These are phyloP conservation scores for Meripilus lineatus DNA, from an alignment of 1,284 basidiomycete genomes.

Conservation along the genomic window DNA sequence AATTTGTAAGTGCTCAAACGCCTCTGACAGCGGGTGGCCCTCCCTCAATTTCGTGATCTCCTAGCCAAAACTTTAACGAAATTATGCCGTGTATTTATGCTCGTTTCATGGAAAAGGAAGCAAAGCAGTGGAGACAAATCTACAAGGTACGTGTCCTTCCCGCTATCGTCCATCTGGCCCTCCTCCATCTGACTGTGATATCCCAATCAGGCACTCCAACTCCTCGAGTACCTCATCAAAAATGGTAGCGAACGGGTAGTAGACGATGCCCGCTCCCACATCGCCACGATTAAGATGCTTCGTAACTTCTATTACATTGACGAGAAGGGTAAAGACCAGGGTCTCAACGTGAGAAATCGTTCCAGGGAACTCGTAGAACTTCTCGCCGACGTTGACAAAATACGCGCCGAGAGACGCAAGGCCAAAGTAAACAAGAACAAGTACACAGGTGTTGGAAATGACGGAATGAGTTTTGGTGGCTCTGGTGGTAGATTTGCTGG, in stretches of 20 bases:
- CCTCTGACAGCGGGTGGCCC: conserved; percentile 45
- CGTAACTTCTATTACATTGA: conserved; percentile 98
- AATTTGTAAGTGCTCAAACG: conserved; percentile 92
- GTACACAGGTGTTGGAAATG: conserved; percentile 85
- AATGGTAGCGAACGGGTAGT: conserved; percentile 98
- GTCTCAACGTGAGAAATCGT: conserved; percentile 96
- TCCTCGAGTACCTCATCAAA: conserved; percentile 95
- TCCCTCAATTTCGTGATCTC: conserved; percentile 4
- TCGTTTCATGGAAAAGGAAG: conserved; percentile 97
- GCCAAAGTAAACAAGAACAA: conserved; percentile 93
- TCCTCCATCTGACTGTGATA: not conserved
- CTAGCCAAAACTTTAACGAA: conserved; percentile 97
- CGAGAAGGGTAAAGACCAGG: conserved; percentile 98
- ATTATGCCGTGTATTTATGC: conserved; percentile 98
- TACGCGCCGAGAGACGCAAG: conserved; percentile 86
- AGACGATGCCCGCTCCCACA: conserved; percentile 93
- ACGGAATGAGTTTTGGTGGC: conserved; percentile 61
- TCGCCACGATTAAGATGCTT: conserved; percentile 96
- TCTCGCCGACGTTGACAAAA: conserved; percentile 87
- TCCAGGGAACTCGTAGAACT: conserved; percentile 90
- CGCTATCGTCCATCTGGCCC: not conserved
- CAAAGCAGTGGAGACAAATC: conserved; percentile 97
- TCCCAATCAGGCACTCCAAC: conserved; percentile 70
- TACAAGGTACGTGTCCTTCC: conserved; percentile 71
- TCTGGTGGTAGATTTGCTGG: conserved; percentile 71